Conservation (phyloP, 768 basidiomycete species). For the Pulveroboletus frians region DNA sequence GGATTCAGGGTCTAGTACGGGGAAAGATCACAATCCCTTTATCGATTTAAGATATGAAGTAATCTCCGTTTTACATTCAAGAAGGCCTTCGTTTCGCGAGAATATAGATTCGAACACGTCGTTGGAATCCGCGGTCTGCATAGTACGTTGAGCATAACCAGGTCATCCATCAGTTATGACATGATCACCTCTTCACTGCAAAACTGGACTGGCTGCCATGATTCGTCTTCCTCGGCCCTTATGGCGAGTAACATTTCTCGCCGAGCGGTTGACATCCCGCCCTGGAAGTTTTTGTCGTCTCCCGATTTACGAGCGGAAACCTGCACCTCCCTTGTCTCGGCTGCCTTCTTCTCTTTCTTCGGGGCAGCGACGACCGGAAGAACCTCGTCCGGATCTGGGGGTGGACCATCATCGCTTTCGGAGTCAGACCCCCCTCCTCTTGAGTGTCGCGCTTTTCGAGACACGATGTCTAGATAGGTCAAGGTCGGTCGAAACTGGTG, state of each 20-base stretch:
- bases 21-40: conserved; percentile 40
- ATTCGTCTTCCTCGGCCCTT: conserved; percentile 71
- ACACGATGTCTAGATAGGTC: conserved; percentile 72
- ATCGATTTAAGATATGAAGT: conserved; percentile 55
- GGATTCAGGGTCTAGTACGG: not conserved
- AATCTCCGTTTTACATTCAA: conserved; percentile 54
- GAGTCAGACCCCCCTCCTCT: conserved; percentile 50
- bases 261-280: conserved; percentile 63
- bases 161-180: not conserved
- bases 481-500: conserved; percentile 81
- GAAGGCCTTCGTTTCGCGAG: conserved; percentile 46
- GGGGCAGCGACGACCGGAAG: conserved; percentile 34
- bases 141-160: conserved; percentile 8
- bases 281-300: conserved; percentile 60
- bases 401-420: conserved; percentile 75
- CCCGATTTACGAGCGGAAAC: conserved; percentile 62
- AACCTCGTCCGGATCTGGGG: conserved; percentile 73
- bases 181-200: conserved; percentile 56
- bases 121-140: conserved; percentile 54
- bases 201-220: conserved; percentile 66
- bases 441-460: conserved; percentile 55
- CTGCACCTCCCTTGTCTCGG: conserved; percentile 72
- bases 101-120: conserved; percentile 58
- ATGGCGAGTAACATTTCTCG: conserved; percentile 76
- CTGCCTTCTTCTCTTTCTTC: conserved; percentile 56